Conservation (phyloP, 768 basidiomycete genomes). For the Suillus spraguei region DNA sequence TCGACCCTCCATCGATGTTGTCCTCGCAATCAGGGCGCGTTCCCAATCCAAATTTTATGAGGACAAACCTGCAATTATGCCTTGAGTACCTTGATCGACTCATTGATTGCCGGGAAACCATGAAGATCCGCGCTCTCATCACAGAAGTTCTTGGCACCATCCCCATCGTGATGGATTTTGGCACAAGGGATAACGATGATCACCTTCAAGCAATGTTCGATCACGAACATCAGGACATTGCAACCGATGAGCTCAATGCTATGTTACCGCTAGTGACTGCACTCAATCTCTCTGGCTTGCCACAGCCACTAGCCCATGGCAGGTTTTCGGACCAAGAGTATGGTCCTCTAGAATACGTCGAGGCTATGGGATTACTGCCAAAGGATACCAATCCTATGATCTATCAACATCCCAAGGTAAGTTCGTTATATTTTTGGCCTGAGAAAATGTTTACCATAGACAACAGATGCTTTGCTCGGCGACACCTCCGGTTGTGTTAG, state of each 20-base stretch:
- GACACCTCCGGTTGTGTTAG: background rate
- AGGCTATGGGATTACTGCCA: background rate
- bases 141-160: background rate
- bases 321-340: background rate
- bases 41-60: background rate
- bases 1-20: background rate
- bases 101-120: background rate
- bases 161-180: background rate
- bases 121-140: background rate
- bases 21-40: background rate
- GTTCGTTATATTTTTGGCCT: background rate
- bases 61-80: background rate
- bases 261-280: background rate
- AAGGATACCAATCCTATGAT: background rate
- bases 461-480: background rate
- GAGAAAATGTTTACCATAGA: background rate
- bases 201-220: background rate
- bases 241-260: background rate
- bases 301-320: background rate
- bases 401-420: background rate
- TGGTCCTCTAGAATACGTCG: background rate
- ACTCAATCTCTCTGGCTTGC: background rate
- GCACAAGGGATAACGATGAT: background rate
- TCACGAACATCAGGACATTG: background rate
- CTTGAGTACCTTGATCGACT: background rate